phyloP scores from a whole-genome alignment of 441 rosid genomes.

The Theobroma grandiflorum region DNA sequence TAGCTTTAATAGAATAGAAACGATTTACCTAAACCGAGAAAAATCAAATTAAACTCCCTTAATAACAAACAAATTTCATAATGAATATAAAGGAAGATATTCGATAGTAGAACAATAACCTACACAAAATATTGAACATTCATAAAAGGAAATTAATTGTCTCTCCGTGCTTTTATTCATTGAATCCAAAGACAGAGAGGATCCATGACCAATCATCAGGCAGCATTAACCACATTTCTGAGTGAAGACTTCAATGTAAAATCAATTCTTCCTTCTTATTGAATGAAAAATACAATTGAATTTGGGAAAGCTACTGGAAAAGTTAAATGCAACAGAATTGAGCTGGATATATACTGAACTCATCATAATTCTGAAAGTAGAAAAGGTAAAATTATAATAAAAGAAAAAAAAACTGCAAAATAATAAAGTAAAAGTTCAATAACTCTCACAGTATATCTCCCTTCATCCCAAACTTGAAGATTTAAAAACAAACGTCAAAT shows the following conservation, averaged over 20 bases:
- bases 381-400: not conserved
- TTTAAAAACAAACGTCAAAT: not conserved
- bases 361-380: not conserved
- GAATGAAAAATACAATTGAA: not conserved
- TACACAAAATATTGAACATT: not conserved
- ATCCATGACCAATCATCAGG: constrained; percentile 18
- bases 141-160: not conserved
- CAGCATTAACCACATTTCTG: constrained; percentile 4
- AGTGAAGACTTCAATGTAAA: constrained; percentile 18
- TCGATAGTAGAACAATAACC: not conserved
- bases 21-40: not conserved
- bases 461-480: not conserved
- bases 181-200: constrained; percentile 7
- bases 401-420: not conserved
- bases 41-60: not conserved
- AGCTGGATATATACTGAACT: not conserved
- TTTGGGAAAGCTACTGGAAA: not conserved
- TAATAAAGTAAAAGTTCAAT: not conserved
- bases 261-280: not conserved
- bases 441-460: not conserved
- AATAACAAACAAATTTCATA: not conserved
- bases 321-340: not conserved
- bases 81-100: not conserved
- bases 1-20: not conserved
- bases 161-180: not conserved